Evolutionary conservation across 2,329 filamentous ascomycete species (phyloP).

Genomic region (Diaporthe citriasiana): DNA sequence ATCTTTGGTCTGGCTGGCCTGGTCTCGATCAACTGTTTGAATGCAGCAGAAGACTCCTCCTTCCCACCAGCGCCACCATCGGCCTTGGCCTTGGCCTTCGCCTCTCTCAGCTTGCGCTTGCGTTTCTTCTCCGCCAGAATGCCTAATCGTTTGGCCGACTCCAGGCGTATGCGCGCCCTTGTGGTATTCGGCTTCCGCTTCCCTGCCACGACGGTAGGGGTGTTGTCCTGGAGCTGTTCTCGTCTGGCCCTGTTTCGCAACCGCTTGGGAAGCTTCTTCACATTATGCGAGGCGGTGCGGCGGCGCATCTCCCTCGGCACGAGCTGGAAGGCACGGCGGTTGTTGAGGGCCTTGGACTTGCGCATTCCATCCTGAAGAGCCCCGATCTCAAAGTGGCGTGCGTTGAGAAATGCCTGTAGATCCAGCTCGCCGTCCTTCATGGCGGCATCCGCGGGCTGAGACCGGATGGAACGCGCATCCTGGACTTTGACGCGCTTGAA

Average conservation of each 20-base stretch:
- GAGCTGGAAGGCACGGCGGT: conserved; percentile 87
- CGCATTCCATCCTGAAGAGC: conserved; percentile 87
- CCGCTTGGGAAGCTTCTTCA: conserved; percentile 86
- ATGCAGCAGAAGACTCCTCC: conserved; percentile 41
- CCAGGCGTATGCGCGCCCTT: conserved; percentile 75
- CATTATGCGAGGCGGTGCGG: conserved; percentile 95
- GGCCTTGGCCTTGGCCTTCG: conserved; percentile 46
- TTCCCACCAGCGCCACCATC: conserved; percentile 41
- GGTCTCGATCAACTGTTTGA: conserved; percentile 53
- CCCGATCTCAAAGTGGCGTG: conserved; percentile 90
- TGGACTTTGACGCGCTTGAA: conserved; percentile 62
- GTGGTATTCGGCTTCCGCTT: conserved; percentile 73
- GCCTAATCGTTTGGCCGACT: conserved; percentile 80
- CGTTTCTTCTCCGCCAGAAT: conserved; percentile 71
- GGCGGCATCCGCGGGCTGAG: conserved; percentile 64
- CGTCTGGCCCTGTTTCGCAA: conserved; percentile 76
- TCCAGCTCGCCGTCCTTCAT: conserved; percentile 84
- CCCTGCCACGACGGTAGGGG: conserved; percentile 79
- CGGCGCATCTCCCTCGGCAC: conserved; percentile 88
- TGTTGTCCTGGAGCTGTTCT: conserved; percentile 92
- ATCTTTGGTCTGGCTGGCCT: conserved; percentile 72
- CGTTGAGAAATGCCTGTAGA: conserved; percentile 84
- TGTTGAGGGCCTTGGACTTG: conserved; percentile 73
- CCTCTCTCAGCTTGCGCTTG: conserved; percentile 58
- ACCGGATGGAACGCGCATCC: conserved; percentile 64